A percentile compares a stretch with the other conserved stretches of the same genome.
Evolutionary conservation across 2,329 filamentous ascomycete genomes (phyloP).

Genomic region (Alternaria sp.): DNA sequence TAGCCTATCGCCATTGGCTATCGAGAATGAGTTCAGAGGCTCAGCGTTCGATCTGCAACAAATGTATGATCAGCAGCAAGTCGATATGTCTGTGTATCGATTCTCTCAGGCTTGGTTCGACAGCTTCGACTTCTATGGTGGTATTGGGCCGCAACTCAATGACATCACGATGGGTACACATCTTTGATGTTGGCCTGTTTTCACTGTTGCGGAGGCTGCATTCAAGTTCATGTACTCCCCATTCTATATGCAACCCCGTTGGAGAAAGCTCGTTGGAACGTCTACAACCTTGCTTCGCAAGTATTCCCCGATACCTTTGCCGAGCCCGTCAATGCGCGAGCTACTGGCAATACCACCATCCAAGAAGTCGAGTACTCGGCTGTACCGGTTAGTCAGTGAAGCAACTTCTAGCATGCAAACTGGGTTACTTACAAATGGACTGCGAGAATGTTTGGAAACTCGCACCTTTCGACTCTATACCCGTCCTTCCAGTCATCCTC

Average conservation of each 20-base stretch:
- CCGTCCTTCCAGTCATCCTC: conserved; percentile 6
- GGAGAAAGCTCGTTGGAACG: no score
- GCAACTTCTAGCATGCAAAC: neutral
- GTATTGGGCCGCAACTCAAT: no score
- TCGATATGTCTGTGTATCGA: conserved; percentile 1
- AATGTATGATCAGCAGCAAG: conserved; percentile 1
- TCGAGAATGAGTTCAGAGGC: no score
- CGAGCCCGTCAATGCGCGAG: neutral
- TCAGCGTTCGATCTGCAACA: neutral
- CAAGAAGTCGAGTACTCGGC: neutral
- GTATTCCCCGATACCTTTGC: neutral
- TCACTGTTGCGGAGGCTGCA: no score
- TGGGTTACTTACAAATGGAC: conserved; percentile 1
- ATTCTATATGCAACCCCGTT: no score
- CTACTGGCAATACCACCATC: neutral
- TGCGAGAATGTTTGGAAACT: conserved; percentile 6
- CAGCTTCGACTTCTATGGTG: neutral
- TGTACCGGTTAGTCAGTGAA: no score
- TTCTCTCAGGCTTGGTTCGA: conserved; percentile 1
- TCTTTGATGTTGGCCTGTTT: no score
- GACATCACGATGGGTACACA: no score
- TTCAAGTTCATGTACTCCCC: no score
- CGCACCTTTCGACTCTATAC: conserved; percentile 3
- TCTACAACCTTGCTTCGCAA: neutral
- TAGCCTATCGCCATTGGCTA: no score